A percentile compares a stretch with the other conserved stretches of the same genome.
Evolutionary conservation across 2,329 filamentous ascomycete species (phyloP).

Genomic region (Aspergillus nomiae): DNA sequence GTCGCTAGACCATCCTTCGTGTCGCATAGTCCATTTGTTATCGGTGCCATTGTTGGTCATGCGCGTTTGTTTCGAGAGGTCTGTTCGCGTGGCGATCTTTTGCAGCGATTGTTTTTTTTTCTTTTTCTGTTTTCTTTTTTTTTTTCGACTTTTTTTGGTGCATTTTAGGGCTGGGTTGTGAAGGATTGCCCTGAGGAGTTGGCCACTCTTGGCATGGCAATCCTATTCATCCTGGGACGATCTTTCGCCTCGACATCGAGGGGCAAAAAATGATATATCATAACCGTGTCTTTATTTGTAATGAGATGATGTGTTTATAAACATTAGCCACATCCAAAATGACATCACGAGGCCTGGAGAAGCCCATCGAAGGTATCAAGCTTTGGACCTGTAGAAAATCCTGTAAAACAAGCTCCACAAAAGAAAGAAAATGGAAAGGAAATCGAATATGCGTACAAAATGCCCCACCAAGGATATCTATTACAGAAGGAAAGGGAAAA

Average conservation of each 20-base stretch:
- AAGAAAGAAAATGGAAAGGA: not conserved
- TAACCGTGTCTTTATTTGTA: not conserved
- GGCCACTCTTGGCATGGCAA: no score
- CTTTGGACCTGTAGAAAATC: not conserved
- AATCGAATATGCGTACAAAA: not conserved
- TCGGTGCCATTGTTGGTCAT: no score
- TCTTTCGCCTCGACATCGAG: no score
- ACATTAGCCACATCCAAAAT: constrained; percentile 1
- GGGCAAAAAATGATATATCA: not conserved
- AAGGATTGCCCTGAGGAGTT: no score
- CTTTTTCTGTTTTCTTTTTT: not conserved
- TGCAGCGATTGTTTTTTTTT: not conserved
- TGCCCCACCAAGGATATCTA: not conserved
- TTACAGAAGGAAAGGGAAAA: not conserved
- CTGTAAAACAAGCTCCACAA: not conserved
- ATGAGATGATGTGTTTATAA: not conserved
- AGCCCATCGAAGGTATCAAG: not conserved
- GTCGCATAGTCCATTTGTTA: not conserved
- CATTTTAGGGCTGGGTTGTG: no score
- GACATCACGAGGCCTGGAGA: not conserved
- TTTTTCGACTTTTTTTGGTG: no score
- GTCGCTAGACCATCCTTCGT: not conserved
- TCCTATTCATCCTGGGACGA: no score
- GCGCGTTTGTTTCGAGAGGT: not conserved
- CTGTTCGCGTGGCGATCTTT: not conserved